Conservation (phyloP, 257 asterid genomes). For the Nicotiana obtusifolia region DNA sequence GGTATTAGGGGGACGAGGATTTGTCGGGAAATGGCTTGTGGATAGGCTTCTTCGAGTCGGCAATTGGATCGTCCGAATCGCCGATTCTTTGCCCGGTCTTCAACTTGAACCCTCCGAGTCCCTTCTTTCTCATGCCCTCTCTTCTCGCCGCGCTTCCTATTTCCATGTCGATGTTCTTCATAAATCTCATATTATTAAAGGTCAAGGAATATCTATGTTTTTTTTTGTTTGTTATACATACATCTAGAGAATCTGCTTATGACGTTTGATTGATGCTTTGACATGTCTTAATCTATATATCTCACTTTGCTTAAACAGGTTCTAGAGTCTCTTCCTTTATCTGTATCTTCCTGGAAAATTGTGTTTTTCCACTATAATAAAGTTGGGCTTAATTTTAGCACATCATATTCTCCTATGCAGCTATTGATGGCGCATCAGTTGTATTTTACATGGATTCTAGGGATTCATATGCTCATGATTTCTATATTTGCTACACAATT, state of each 20-base stretch:
- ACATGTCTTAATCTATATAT: neutral
- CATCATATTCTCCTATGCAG: slow-evolving; percentile 38
- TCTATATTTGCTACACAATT: slow-evolving; percentile 44
- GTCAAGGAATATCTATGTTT: too few species aligned
- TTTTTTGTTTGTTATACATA: neutral
- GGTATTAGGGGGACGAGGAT: slow-evolving; percentile 82
- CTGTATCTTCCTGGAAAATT: slow-evolving; percentile 1
- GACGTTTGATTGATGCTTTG: neutral
- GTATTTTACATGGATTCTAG: slow-evolving; percentile 58
- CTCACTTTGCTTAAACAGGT: neutral
- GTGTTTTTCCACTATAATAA: slow-evolving; percentile 4
- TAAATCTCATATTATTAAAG: slow-evolving; percentile 34
- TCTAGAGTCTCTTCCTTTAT: neutral
- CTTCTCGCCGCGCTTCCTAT: slow-evolving; percentile 64
- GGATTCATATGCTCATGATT: slow-evolving; percentile 43
- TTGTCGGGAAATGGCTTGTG: slow-evolving; percentile 73
- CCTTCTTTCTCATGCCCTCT: slow-evolving; percentile 50
- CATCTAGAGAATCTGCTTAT: neutral
- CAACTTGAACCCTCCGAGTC: slow-evolving; percentile 49
- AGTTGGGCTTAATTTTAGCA: neutral
- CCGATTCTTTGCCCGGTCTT: slow-evolving; percentile 45
- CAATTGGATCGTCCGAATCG: slow-evolving; percentile 74
- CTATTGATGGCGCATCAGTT: slow-evolving; percentile 63
- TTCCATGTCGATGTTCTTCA: slow-evolving; percentile 57
- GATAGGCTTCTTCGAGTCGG: slow-evolving; percentile 62